A percentile compares a stretch with the other conserved stretches of the same genome.
These are phyloP conservation scores for Entelexis paramagnoliae DNA, from an alignment of 1,139 yeast genomes.

Conservation along the genomic window DNA sequence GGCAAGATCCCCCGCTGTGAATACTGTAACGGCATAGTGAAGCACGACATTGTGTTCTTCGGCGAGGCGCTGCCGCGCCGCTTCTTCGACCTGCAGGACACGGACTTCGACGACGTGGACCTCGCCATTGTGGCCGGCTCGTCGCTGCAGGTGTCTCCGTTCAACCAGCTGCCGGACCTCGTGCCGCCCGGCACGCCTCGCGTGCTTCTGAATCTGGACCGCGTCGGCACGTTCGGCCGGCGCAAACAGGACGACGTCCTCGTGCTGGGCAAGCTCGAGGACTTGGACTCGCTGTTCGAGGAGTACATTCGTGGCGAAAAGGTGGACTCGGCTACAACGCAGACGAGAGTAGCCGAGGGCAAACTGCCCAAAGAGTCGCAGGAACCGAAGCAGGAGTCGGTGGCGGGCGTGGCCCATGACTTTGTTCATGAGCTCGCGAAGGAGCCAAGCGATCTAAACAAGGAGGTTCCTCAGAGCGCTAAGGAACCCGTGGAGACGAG, in stretches of 20 bases:
- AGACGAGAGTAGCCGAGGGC: neutral
- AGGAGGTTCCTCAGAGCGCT: neutral
- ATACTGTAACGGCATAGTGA: conserved; percentile 53
- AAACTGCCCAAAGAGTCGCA: neutral
- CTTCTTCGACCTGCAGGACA: conserved; percentile 54
- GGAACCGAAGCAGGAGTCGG: neutral
- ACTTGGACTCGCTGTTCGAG: conserved; percentile 8
- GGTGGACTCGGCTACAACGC: neutral
- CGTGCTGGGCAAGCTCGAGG: conserved; percentile 49
- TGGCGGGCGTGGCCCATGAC: neutral
- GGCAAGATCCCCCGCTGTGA: conserved; percentile 48
- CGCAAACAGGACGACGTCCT: conserved; percentile 61
- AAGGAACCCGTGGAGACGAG: too few relatives aligned
- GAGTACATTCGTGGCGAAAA: neutral
- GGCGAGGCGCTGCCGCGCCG: conserved; percentile 71
- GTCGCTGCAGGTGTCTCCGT: conserved; percentile 78
- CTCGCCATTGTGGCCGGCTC: conserved; percentile 87
- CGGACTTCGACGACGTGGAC: conserved; percentile 49
- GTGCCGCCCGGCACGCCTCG: conserved; percentile 43
- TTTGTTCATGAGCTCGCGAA: neutral
- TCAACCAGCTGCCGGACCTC: conserved; percentile 70
- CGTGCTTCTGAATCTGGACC: conserved; percentile 60
- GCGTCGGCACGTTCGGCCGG: conserved; percentile 52
- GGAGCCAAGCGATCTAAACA: neutral
- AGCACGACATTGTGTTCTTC: conserved; percentile 88